Base-by-base conservation (phyloP, 2,329 filamentous ascomycete species). In the Pestalotiopsis sp. region DNA sequence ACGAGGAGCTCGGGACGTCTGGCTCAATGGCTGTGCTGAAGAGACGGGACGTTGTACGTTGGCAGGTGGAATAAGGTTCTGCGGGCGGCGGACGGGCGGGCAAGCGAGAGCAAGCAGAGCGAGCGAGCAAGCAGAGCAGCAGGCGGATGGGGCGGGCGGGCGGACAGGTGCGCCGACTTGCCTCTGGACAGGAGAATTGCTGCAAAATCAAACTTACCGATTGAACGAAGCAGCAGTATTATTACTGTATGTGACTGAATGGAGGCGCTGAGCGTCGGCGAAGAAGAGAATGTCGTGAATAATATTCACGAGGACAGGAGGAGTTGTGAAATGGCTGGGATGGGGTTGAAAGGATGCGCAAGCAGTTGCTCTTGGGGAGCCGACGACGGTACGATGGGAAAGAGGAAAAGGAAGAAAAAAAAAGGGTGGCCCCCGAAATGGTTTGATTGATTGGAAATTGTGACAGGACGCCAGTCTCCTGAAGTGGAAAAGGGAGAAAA, bases 361-460 rank as follows among this genome's bases (percentile, higher is more conserved):
- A 36, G 27, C 25, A 62, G 36, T 62, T 27, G 25, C 27, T 36
- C 25, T 20, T 38, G n/a, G 59, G 59, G 45, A 60, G 62, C 55
- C 57, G 62, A 57, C 65, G 62, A 70, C 63, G 69, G 52, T 59
- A 49, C 25, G 70, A 74, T 72, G 69, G 69, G 70, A 72, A 75
- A 74, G 74, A 71, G 69, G 70, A 74, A 73, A 69, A 70, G 70
- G 72, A 75, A 74, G 74, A 71, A 68, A 71, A 74, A 76, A 77
- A 78, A 75, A 76, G 75, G 74, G 74, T 71, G 74, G 72, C 71
- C 66, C 38, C n/a, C 20, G 23, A 52, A 52, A 52, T 52, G 27
- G 36, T 38, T 63, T 65, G 41, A 49, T 57, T 55, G 63, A 66
- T 66, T 39, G 64, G 65, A 73, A 75, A 76, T 76, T 76, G 75